Percentiles rank a stretch among this genome's conserved stretches.
phyloP scores from a whole-genome alignment of 169 alveolate genomes.

The Cryptosporidium viatorum region DNA sequence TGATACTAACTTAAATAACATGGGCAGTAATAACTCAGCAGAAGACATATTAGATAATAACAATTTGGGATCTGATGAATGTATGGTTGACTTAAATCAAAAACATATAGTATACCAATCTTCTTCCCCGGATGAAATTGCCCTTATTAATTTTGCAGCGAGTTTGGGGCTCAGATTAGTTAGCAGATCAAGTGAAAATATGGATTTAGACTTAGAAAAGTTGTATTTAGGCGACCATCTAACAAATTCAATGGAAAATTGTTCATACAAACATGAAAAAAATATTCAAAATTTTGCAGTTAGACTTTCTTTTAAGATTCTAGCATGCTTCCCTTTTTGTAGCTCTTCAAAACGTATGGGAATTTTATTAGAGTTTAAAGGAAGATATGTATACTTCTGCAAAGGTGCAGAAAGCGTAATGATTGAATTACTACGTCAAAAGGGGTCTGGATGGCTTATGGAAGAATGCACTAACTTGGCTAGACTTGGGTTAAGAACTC shows the following conservation, averaged over 20 bases:
- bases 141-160: slow-evolving; percentile 95
- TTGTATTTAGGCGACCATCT: not conserved
- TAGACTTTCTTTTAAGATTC: slow-evolving; percentile 84
- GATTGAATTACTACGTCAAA: slow-evolving; percentile 88
- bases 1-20: not conserved
- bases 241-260: not conserved
- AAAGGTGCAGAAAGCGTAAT: slow-evolving; percentile 96
- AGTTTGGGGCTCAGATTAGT: slow-evolving; percentile 89
- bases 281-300: not conserved
- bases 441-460: slow-evolving; percentile 86
- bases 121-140: slow-evolving; percentile 99
- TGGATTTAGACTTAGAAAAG: slow-evolving; percentile 82
- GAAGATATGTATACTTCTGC: slow-evolving; percentile 80
- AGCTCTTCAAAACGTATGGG: slow-evolving; percentile 99
- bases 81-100: slow-evolving; percentile 77
- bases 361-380: slow-evolving; percentile 89
- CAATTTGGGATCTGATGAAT: slow-evolving; percentile 59
- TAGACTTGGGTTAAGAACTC: slow-evolving; percentile 94
- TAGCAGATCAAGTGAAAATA: slow-evolving; percentile 88
- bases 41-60: slow-evolving; percentile 26
- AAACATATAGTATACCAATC: slow-evolving; percentile 91
- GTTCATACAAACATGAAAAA: not conserved
- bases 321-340: slow-evolving; percentile 95
- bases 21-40: not conserved
- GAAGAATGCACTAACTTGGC: slow-evolving; percentile 93